phyloP scores from a whole-genome alignment of 2,329 filamentous ascomycete genomes.

The Fusarium nisikadoi region DNA sequence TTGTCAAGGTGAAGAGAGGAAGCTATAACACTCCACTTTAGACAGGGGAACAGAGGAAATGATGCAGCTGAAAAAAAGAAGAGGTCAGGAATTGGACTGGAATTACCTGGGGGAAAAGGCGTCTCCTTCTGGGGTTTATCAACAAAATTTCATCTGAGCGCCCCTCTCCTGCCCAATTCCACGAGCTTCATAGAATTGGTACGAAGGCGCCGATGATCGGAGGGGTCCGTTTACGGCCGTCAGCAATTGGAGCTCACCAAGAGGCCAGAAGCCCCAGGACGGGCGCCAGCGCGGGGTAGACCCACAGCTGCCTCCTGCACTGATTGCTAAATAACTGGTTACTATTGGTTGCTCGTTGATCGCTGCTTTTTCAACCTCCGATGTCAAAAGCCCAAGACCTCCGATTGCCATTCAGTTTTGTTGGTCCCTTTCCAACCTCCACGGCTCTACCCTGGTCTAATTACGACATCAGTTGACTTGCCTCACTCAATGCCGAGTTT shows the following conservation, averaged over 20 bases:
- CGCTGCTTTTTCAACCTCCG: conserved; percentile 42
- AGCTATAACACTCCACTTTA: background rate
- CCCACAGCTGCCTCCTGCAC: conserved; percentile 35
- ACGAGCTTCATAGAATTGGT: conserved; percentile 43
- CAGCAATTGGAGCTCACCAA: conserved; percentile 42
- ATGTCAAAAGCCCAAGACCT: conserved; percentile 30
- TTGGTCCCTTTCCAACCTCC: conserved; percentile 1
- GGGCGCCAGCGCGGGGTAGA: conserved; percentile 45
- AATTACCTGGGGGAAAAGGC: conserved; percentile 29
- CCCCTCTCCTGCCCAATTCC: conserved; percentile 26
- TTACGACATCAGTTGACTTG: conserved; percentile 26
- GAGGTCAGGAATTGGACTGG: conserved; percentile 10
- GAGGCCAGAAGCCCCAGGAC: conserved; percentile 34
- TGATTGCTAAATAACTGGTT: conserved; percentile 45
- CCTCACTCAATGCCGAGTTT: conserved; percentile 5
- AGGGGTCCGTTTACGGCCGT: conserved; percentile 37
- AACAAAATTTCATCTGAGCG: conserved; percentile 40
- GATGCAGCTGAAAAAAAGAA: background rate
- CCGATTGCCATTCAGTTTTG: conserved; percentile 18
- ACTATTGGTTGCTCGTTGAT: conserved; percentile 40
- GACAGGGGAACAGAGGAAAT: background rate
- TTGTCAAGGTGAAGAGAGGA: conserved; percentile 10
- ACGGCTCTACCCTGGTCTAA: conserved; percentile 23
- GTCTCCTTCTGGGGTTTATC: conserved; percentile 41
- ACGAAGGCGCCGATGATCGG: conserved; percentile 46